phyloP scores from a whole-genome alignment of 2,329 filamentous ascomycete species.

The Elsinoe perseae region DNA sequence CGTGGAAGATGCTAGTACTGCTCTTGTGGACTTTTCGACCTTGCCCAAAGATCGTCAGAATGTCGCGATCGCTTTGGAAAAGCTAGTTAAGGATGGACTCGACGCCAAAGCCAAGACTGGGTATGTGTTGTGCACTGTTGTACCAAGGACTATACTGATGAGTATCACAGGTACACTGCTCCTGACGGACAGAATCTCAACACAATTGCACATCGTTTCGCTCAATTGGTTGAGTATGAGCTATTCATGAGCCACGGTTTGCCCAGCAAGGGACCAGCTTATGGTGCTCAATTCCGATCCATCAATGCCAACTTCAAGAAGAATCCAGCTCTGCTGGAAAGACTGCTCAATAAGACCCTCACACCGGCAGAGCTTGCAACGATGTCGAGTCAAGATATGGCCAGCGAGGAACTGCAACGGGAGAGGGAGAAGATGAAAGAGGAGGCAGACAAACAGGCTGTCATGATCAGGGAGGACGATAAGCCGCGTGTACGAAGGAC shows the following conservation, averaged over 20 bases:
- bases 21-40: constrained; percentile 36
- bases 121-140: constrained; percentile 20
- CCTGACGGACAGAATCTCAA: constrained; percentile 57
- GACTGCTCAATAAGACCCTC: constrained; percentile 64
- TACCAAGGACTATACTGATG: neutral
- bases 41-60: constrained; percentile 60
- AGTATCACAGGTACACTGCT: constrained; percentile 45
- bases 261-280: constrained; percentile 41
- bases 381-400: constrained; percentile 87
- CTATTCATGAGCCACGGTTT: constrained; percentile 50
- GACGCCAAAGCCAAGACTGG: constrained; percentile 59
- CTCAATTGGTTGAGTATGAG: constrained; percentile 70
- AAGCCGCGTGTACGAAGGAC: constrained; percentile 77
- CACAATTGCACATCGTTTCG: constrained; percentile 59
- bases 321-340: constrained; percentile 69
- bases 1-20: constrained; percentile 26
- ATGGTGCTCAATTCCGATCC: constrained; percentile 60
- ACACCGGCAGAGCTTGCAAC: constrained; percentile 69
- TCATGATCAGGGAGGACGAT: constrained; percentile 62
- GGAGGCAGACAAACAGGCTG: constrained; percentile 72
- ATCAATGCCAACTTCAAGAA: constrained; percentile 83
- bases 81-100: constrained; percentile 60
- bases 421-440: constrained; percentile 71
- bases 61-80: constrained; percentile 62
- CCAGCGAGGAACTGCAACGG: constrained; percentile 77